Percentiles rank a stretch among this genome's conserved stretches.
Conservation (phyloP, 441 rosid species). For the Pelargonium australe region DNA sequence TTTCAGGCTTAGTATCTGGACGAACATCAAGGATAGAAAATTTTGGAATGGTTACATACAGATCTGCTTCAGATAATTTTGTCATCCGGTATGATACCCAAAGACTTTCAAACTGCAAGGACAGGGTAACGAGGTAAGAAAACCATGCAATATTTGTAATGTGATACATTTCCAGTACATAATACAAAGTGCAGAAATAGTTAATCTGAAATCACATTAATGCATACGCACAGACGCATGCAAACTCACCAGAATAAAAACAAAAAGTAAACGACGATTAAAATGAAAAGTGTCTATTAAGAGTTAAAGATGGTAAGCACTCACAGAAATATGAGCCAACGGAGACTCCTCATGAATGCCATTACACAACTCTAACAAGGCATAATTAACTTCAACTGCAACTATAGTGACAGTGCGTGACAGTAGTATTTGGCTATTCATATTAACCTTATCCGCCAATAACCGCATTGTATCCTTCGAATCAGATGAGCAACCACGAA, state of each 20-base stretch:
- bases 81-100: slow-evolving; percentile 95
- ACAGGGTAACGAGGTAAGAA: slow-evolving; percentile 20
- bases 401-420: slow-evolving; percentile 77
- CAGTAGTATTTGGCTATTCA: slow-evolving; percentile 76
- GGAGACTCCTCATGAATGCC: slow-evolving; percentile 79
- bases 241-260: not conserved
- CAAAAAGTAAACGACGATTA: not conserved
- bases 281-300: not conserved
- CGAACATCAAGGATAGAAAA: slow-evolving; percentile 88
- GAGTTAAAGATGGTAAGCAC: slow-evolving; percentile 24
- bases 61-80: slow-evolving; percentile 85
- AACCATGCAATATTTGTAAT: slow-evolving; percentile 8
- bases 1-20: slow-evolving; percentile 84
- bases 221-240: not conserved
- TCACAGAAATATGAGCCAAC: slow-evolving; percentile 84
- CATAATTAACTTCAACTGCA: slow-evolving; percentile 82
- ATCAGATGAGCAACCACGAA: slow-evolving; percentile 72
- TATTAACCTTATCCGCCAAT: slow-evolving; percentile 82
- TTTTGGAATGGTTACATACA: slow-evolving; percentile 80
- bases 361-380: slow-evolving; percentile 85
- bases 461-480: slow-evolving; percentile 68
- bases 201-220: not conserved
- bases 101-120: slow-evolving; percentile 84
- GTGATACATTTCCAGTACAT: not conserved
- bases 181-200: not conserved